phyloP scores from a whole-genome alignment of 106 monocot species.

The Triglochin maritima region DNA sequence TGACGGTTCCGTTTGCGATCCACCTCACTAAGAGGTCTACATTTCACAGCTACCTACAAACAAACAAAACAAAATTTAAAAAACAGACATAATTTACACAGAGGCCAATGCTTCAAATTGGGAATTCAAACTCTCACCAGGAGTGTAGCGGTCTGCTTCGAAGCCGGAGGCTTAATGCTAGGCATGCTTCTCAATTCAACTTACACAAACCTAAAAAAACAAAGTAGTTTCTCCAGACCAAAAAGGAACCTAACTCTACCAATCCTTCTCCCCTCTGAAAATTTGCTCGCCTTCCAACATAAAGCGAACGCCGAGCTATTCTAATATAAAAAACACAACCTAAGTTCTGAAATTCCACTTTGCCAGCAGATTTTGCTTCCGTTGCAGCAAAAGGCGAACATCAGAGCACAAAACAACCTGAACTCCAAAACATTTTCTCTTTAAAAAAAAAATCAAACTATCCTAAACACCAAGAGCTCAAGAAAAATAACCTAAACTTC shows the following conservation, averaged over 20 bases:
- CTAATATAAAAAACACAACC: neutral
- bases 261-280: neutral
- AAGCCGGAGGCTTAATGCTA: constrained; percentile 76
- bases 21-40: constrained; percentile 58
- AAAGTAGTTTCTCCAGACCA: neutral
- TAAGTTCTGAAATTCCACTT: neutral
- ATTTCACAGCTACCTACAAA: constrained; percentile 88
- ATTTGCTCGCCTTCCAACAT: no score
- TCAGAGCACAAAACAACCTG: neutral
- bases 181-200: constrained; percentile 34
- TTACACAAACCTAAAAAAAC: neutral
- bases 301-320: no score
- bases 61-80: constrained; percentile 3
- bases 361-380: no score
- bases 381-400: no score
- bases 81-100: neutral
- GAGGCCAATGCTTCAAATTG: neutral
- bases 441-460: neutral
- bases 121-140: constrained; percentile 30
- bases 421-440: neutral
- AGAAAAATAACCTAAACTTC: no score
- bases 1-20: constrained; percentile 49
- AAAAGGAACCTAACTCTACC: neutral
- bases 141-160: constrained; percentile 79
- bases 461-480: neutral